Percentiles rank a stretch among this genome's conserved stretches.
Conservation (phyloP, 495 filamentous ascomycete genomes). For the Tuber umbilicatum region DNA sequence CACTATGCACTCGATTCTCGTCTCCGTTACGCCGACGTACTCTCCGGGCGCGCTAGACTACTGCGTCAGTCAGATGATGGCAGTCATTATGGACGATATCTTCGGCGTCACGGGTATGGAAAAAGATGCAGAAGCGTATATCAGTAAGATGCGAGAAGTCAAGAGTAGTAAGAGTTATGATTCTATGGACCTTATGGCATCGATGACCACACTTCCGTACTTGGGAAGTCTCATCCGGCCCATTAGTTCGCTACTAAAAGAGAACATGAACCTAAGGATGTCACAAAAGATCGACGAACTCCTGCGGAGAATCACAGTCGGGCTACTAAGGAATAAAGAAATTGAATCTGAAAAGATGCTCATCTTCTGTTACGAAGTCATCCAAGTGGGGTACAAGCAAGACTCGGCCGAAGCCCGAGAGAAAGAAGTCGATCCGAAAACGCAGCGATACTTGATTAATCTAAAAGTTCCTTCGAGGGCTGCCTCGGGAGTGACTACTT, state of each 20-base stretch:
- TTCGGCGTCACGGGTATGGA: conserved; percentile 95
- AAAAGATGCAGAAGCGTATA: conserved; percentile 93
- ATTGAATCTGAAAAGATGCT: conserved; percentile 70
- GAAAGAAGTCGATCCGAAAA: conserved; percentile 53
- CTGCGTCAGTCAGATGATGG: conserved; percentile 67
- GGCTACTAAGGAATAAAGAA: conserved; percentile 69
- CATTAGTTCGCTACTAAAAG: conserved; percentile 65
- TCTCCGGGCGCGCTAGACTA: conserved; percentile 81
- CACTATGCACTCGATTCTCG: conserved; percentile 85
- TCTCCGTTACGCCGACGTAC: conserved; percentile 65
- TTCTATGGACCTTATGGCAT: conserved; percentile 89
- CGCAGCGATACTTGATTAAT: conserved; percentile 68
- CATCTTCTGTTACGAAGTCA: conserved; percentile 88
- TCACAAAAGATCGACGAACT: conserved; percentile 87
- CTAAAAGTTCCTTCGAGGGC: conserved; percentile 64
- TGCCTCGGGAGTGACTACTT: conserved; percentile 57
- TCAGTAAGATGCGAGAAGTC: conserved; percentile 92
- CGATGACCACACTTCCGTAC: conserved; percentile 63
- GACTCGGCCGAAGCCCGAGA: conserved; percentile 37
- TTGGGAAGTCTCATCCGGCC: conserved; percentile 71
- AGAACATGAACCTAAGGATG: conserved; percentile 72
- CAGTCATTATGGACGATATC: conserved; percentile 92
- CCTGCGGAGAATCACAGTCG: conserved; percentile 71
- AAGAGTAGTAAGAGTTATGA: conserved; percentile 97
- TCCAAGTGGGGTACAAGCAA: conserved; percentile 69